Conservation (phyloP, 139 green algal species). For the Marvania coccoides region DNA sequence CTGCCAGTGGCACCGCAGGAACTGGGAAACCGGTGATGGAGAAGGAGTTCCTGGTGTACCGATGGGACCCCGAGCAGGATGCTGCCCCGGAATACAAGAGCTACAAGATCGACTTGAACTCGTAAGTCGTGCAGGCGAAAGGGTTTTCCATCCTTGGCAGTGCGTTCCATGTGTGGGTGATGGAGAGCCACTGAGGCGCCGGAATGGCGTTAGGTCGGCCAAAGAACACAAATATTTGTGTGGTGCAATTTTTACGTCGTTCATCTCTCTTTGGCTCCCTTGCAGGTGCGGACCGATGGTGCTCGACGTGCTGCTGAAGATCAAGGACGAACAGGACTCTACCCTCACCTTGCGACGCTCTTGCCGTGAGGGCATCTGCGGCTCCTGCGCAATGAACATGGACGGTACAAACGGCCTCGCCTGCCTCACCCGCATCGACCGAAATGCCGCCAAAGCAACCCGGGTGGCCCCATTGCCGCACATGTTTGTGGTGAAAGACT, state of each 20-base stretch:
- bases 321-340: conserved; percentile 97
- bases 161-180: background rate
- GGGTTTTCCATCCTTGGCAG: background rate
- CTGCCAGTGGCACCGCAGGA: background rate
- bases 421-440: conserved; percentile 85
- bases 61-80: conserved; percentile 80
- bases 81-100: conserved; percentile 80
- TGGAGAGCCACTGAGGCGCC: too few species aligned
- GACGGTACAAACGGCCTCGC: conserved; percentile 93
- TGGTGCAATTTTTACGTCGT: too few species aligned
- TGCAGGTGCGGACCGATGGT: conserved; percentile 95
- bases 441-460: conserved; percentile 31
- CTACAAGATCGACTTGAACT: conserved; percentile 92
- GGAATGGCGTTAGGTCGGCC: too few species aligned
- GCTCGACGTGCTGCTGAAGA: conserved; percentile 97
- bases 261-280: background rate
- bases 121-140: conserved; percentile 8
- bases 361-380: conserved; percentile 98
- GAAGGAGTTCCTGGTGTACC: conserved; percentile 87
- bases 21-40: conserved; percentile 42
- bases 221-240: too few species aligned
- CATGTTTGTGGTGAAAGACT: conserved; percentile 97
- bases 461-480: conserved; percentile 94
- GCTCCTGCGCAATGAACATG: conserved; percentile 99
- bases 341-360: conserved; percentile 84